Evolutionary conservation across 768 basidiomycete genomes (phyloP), one percentile per base, ranked within the genome.

Genomic region (Tricholoma furcatifolium): DNA sequence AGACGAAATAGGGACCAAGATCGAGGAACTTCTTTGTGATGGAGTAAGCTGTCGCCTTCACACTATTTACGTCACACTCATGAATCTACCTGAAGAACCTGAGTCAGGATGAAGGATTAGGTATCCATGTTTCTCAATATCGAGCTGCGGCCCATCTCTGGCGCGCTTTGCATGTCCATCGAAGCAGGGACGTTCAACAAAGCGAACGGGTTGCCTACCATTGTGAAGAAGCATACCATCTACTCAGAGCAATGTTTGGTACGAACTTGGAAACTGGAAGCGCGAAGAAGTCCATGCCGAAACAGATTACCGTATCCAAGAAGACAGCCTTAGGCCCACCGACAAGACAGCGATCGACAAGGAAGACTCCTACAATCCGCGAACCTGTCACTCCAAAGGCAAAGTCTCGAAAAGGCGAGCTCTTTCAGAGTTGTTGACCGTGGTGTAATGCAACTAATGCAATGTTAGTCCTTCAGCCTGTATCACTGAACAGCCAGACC

Each of bases 121-220:
- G 64, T 3, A 54, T 54, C 11, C 76, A 71, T 46, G 60, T 63
- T 23, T 49, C 59, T 6, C 82, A 88, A 61, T 83, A 85, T 59
- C 75, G 70, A 24, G 75, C 81, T 1, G 67, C 76, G 1, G 72
- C 77, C 0, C 81, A 88, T 60, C 73, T 94, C 21, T 88, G 86
- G 84, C 69, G 82, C 41, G 83, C 85, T 0, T 69, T 94, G 17
- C 84, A 89, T 60, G 77, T 82, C 17, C 90, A 93, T 66, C 79
- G 82, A 12, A 72, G 70, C 5, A 70, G 65, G 8, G 74, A 79
- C 50, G 54, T 67, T 1, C 67, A 78, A 20, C 77, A 81, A 62
- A 74, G 70, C 50, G 51, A 66, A 0, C 60, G 75, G 1, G 74
- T 90, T 38, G 67, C 77, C 7, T 61, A 69, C n/a, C 81, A 84